These are phyloP conservation scores for Cicer pinnatifidum DNA, from an alignment of 306 rosid species.

Conservation along the genomic window DNA sequence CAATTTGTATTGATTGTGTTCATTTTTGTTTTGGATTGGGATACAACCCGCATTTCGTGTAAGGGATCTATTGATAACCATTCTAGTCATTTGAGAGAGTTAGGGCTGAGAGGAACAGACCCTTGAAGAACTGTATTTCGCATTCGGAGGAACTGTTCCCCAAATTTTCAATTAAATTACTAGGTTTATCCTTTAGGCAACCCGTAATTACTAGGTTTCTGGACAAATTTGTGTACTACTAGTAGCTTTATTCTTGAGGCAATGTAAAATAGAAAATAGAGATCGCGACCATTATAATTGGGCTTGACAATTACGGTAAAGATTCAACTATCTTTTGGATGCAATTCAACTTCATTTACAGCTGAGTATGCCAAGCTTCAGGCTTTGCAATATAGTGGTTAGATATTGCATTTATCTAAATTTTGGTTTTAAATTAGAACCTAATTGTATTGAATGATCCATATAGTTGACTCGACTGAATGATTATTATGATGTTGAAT, in stretches of 20 bases:
- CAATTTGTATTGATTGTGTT: too few relatives aligned
- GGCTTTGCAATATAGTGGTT: neutral
- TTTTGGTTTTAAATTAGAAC: neutral
- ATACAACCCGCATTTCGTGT: too few relatives aligned
- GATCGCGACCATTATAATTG: conserved; percentile 11
- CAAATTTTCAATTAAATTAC: neutral
- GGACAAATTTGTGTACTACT: neutral
- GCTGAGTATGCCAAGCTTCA: conserved; percentile 10
- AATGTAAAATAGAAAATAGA: neutral
- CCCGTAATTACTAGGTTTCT: too few relatives aligned
- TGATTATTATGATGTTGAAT: conserved; percentile 4
- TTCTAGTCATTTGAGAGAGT: neutral
- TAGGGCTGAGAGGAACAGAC: neutral
- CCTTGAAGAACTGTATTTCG: neutral
- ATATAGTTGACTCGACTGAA: neutral
- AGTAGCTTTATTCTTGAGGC: neutral
- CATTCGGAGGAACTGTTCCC: neutral
- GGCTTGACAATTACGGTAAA: conserved; percentile 6
- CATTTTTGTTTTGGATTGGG: too few relatives aligned
- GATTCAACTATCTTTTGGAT: neutral
- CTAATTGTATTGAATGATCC: too few relatives aligned
- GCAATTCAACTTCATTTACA: conserved; percentile 8
- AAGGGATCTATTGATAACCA: too few relatives aligned
- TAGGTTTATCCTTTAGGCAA: neutral
- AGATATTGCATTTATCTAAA: conserved; percentile 1